Conservation (phyloP, 768 basidiomycete species). For the Arthromyces matolae region DNA sequence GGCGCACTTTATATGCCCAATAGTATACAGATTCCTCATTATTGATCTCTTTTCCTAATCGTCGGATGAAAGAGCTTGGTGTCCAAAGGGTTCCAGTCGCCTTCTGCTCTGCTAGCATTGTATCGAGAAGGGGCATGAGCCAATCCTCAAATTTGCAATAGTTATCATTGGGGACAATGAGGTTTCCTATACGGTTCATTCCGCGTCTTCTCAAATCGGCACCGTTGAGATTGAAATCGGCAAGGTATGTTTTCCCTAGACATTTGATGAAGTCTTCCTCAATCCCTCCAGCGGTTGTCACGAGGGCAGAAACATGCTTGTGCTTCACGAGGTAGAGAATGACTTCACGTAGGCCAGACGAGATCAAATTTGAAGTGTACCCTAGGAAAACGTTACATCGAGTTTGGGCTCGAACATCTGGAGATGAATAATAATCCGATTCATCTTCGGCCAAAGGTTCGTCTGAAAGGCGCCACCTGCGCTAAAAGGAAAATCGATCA, state of each 20-base stretch:
- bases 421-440: conserved; percentile 57
- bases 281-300: conserved; percentile 97
- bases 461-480: conserved; percentile 86
- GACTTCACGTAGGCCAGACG: conserved; percentile 92
- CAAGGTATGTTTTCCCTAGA: conserved; percentile 92
- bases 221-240: conserved; percentile 90
- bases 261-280: conserved; percentile 99
- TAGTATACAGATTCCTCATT: conserved; percentile 98
- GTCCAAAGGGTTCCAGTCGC: conserved; percentile 71
- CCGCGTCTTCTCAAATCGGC: conserved; percentile 82
- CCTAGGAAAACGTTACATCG: conserved; percentile 92
- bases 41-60: conserved; percentile 96
- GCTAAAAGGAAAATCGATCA: conserved; percentile 38
- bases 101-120: conserved; percentile 87
- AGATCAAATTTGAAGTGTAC: conserved; percentile 98
- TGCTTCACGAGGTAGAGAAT: conserved; percentile 92
- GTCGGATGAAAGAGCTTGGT: conserved; percentile 88
- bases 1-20: conserved; percentile 97
- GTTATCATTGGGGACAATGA: conserved; percentile 95
- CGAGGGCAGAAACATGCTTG: conserved; percentile 82
- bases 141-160: conserved; percentile 99
- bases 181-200: conserved; percentile 97
- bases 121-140: conserved; percentile 91
- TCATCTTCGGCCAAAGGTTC: conserved; percentile 73
- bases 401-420: conserved; percentile 60